phyloP scores from a whole-genome alignment of 23 red algal genomes.

The Gracilaria caudata region DNA sequence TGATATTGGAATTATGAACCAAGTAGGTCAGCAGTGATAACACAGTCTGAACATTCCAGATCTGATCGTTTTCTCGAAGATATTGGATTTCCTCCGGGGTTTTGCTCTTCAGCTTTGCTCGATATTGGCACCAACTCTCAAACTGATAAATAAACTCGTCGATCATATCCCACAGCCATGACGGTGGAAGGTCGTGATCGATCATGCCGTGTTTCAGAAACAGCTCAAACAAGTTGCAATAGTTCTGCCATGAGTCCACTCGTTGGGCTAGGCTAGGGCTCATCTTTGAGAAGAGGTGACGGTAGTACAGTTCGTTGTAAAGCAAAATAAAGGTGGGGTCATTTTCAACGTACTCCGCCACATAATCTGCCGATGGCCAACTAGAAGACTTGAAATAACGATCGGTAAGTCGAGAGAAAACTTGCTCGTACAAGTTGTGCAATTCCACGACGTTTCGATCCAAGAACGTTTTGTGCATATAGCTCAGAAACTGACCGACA shows the following conservation, averaged over 20 bases:
- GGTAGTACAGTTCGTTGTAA: conserved; percentile 95
- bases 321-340: conserved; percentile 84
- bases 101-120: conserved; percentile 73
- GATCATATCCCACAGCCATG: conserved; percentile 99
- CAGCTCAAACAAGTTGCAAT: conserved; percentile 81
- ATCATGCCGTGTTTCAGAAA: conserved; percentile 77
- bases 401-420: conserved; percentile 77
- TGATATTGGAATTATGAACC: conserved; percentile 94
- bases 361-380: conserved; percentile 70
- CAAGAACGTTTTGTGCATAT: conserved; percentile 68
- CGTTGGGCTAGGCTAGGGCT: conserved; percentile 77
- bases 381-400: conserved; percentile 72
- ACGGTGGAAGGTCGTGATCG: conserved; percentile 85
- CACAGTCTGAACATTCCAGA: conserved; percentile 87
- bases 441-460: conserved; percentile 79
- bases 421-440: conserved; percentile 91
- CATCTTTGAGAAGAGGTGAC: conserved; percentile 87
- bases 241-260: conserved; percentile 92
- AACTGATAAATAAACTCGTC: conserved; percentile 99
- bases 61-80: conserved; percentile 71
- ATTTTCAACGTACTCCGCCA: conserved; percentile 58
- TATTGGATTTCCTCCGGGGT: conserved; percentile 83
- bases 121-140: conserved; percentile 93
- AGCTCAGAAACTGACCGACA: conserved; percentile 73
- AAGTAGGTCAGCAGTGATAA: conserved; percentile 82